Conservation (phyloP, 2,329 filamentous ascomycete genomes). For the Cladorrhinum sp. region DNA sequence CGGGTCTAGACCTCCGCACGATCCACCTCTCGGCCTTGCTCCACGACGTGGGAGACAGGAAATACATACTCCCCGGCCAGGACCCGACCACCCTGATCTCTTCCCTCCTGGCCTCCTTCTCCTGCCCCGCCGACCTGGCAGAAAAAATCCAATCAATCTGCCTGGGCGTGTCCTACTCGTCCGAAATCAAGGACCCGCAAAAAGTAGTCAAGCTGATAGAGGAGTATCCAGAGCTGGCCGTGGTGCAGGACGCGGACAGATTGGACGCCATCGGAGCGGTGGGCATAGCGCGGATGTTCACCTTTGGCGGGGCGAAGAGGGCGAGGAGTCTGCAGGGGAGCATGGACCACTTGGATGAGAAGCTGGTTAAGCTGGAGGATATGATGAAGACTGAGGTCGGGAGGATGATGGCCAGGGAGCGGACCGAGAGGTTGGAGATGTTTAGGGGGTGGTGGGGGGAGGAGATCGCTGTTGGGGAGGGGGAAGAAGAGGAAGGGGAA, state of each 20-base stretch:
- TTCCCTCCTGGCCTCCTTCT: constrained; percentile 53
- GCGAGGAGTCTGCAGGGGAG: constrained; percentile 56
- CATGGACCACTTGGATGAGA: constrained; percentile 73
- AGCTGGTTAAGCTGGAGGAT: constrained; percentile 62
- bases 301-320: constrained; percentile 66
- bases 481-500: constrained; percentile 5
- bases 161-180: constrained; percentile 72
- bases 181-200: constrained; percentile 64
- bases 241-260: constrained; percentile 90
- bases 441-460: constrained; percentile 59
- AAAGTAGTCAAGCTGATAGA: constrained; percentile 60
- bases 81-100: constrained; percentile 55
- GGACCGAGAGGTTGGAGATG: constrained; percentile 49
- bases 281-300: constrained; percentile 75
- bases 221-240: constrained; percentile 68
- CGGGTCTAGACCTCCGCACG: constrained; percentile 49
- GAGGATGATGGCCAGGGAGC: constrained; percentile 48
- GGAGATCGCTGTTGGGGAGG: constrained; percentile 37
- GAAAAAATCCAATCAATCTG: constrained; percentile 68
- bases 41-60: constrained; percentile 88
- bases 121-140: constrained; percentile 58
- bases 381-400: constrained; percentile 64
- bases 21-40: constrained; percentile 70
- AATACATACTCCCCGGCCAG: constrained; percentile 63
- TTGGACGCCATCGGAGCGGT: constrained; percentile 89